These are phyloP conservation scores for Meripilus lineatus DNA, from an alignment of 1,284 basidiomycete genomes.

Conservation along the genomic window DNA sequence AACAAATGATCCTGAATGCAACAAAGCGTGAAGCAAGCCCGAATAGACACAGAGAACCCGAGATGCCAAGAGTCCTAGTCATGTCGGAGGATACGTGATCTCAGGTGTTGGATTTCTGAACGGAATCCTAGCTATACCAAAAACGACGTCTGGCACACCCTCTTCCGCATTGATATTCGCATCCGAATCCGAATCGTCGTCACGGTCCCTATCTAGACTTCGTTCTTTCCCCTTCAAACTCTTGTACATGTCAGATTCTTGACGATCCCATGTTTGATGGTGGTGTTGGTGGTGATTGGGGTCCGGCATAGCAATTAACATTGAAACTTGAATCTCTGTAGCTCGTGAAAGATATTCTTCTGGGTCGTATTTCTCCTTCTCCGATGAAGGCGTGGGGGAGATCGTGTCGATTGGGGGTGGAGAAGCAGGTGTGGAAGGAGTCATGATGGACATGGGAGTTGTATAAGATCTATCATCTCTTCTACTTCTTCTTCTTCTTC, in stretches of 20 bases:
- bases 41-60: no score
- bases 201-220: slow-evolving; percentile 13
- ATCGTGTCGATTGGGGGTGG: background rate
- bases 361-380: slow-evolving; percentile 9
- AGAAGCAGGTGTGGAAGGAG: background rate
- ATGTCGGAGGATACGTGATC: no score
- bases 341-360: slow-evolving; percentile 14
- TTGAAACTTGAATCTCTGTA: slow-evolving; percentile 42
- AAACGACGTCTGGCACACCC: slow-evolving; percentile 41
- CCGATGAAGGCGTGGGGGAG: slow-evolving; percentile 7
- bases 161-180: slow-evolving; percentile 19
- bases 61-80: no score
- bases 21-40: no score
- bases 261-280: no score
- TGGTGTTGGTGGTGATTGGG: slow-evolving; percentile 23
- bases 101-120: no score
- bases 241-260: no score
- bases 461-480: no score
- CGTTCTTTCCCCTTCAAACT: slow-evolving; percentile 24
- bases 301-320: slow-evolving; percentile 62
- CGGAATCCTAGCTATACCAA: slow-evolving; percentile 38
- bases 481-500: no score
- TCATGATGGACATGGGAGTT: no score
- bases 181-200: slow-evolving; percentile 37
- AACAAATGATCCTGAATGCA: no score